phyloP scores from a whole-genome alignment of 768 basidiomycete species.

The Baorangia bicolor region DNA sequence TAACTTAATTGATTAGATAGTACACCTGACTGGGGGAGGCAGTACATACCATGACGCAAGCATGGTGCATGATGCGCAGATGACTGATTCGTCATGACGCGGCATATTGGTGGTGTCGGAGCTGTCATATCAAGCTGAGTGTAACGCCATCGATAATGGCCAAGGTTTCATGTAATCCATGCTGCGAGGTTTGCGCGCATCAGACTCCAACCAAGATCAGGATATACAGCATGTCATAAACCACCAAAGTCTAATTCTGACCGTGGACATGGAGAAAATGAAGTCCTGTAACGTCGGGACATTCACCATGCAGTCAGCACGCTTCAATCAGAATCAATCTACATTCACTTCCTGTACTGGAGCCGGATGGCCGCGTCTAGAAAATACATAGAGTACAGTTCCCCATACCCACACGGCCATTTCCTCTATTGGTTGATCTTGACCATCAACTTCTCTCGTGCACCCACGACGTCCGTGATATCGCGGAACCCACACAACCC shows the following conservation, averaged over 20 bases:
- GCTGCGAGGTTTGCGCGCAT: neutral
- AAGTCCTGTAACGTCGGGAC: neutral
- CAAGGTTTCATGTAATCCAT: neutral
- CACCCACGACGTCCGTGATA: slow-evolving; percentile 39
- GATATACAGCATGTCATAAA: neutral
- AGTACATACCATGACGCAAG: neutral
- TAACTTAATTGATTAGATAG: neutral
- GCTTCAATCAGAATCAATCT: too few relatives aligned
- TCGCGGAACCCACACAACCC: slow-evolving; percentile 41
- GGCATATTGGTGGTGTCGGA: neutral
- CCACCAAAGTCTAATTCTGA: neutral
- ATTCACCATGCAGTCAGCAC: too few relatives aligned
- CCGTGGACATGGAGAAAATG: neutral
- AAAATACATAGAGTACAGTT: neutral
- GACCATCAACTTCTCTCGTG: slow-evolving; percentile 34
- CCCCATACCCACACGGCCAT: neutral
- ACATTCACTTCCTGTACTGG: neutral
- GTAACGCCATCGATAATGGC: neutral
- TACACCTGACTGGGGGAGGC: neutral
- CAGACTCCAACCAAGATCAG: neutral
- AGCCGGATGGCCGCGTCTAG: neutral
- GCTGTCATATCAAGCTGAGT: neutral
- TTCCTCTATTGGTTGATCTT: slow-evolving; percentile 17
- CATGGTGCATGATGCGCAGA: neutral
- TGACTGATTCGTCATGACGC: neutral